Percentiles rank a stretch among this genome's conserved stretches.
Evolutionary conservation across 441 rosid genomes (phyloP).

Genomic region (Omphalea diandra): DNA sequence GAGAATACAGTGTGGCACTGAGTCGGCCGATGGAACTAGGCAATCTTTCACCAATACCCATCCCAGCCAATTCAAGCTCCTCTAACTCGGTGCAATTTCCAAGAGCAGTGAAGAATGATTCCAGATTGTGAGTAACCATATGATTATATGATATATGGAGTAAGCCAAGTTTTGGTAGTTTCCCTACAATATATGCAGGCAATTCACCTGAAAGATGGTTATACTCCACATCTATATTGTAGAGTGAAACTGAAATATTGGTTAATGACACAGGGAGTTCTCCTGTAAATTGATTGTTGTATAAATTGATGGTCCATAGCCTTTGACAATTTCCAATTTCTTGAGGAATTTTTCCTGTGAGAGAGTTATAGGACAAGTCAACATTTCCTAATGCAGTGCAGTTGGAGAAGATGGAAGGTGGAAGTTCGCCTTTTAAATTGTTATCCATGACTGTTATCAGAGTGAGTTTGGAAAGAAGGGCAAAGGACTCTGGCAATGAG

Average conservation of each 20-base stretch:
- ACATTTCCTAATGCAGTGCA: constrained; percentile 39
- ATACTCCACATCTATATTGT: constrained; percentile 40
- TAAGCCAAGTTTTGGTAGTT: constrained; percentile 19
- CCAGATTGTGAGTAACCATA: constrained; percentile 46
- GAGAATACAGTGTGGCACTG: constrained; percentile 4
- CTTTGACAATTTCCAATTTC: constrained; percentile 32
- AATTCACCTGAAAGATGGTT: constrained; percentile 44
- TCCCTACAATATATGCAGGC: constrained; percentile 38
- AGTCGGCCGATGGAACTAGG: constrained; percentile 39
- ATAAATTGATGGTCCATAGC: constrained; percentile 37
- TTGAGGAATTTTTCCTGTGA: constrained; percentile 34
- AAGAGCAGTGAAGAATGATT: constrained; percentile 47
- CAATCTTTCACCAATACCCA: constrained; percentile 49
- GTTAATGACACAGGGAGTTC: constrained; percentile 40
- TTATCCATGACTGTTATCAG: constrained; percentile 26
- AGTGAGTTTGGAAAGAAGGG: constrained; percentile 32
- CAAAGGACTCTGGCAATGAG: constrained; percentile 34
- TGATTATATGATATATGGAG: constrained; percentile 45
- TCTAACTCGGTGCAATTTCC: constrained; percentile 38
- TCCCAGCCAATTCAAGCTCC: constrained; percentile 52
- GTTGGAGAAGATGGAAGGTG: constrained; percentile 47
- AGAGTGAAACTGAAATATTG: constrained; percentile 31
- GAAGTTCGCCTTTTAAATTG: constrained; percentile 38
- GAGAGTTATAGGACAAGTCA: constrained; percentile 43
- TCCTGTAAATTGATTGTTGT: constrained; percentile 47